Conservation (phyloP, 352 stramenopile species). For the Elongisporangium prolatum region DNA sequence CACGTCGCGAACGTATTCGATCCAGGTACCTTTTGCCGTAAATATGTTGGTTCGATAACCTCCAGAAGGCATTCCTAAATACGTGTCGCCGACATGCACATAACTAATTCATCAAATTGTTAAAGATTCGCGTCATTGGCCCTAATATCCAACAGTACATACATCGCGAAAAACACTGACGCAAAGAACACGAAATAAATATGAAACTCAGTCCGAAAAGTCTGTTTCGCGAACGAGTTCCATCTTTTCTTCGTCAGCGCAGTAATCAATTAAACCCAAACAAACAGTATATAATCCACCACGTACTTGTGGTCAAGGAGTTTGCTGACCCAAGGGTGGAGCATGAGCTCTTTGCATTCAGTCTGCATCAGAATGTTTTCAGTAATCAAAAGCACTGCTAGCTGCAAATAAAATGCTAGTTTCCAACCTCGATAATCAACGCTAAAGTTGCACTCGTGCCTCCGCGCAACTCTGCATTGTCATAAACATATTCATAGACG, state of each 20-base stretch:
- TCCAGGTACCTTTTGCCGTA: constrained; percentile 17
- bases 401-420: no score
- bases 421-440: constrained; percentile 53
- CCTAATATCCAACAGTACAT: constrained; percentile 3
- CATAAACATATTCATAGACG: constrained; percentile 80
- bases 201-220: constrained; percentile 70
- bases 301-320: constrained; percentile 75
- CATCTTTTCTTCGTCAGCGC: constrained; percentile 27
- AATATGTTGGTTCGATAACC: constrained; percentile 67
- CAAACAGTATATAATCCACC: background rate
- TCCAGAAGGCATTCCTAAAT: constrained; percentile 63
- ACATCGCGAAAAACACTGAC: constrained; percentile 72
- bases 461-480: constrained; percentile 63
- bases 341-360: constrained; percentile 73
- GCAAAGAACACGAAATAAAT: constrained; percentile 77
- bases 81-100: constrained; percentile 64
- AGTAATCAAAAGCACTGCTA: no score
- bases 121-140: no score
- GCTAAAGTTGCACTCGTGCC: constrained; percentile 50
- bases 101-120: no score
- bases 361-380: constrained; percentile 31
- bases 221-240: constrained; percentile 67
- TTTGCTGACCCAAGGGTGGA: constrained; percentile 70
- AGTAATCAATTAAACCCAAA: background rate
- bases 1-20: constrained; percentile 58